These are phyloP conservation scores for Rosa multiflora DNA, from an alignment of 306 rosid species.

Conservation along the genomic window DNA sequence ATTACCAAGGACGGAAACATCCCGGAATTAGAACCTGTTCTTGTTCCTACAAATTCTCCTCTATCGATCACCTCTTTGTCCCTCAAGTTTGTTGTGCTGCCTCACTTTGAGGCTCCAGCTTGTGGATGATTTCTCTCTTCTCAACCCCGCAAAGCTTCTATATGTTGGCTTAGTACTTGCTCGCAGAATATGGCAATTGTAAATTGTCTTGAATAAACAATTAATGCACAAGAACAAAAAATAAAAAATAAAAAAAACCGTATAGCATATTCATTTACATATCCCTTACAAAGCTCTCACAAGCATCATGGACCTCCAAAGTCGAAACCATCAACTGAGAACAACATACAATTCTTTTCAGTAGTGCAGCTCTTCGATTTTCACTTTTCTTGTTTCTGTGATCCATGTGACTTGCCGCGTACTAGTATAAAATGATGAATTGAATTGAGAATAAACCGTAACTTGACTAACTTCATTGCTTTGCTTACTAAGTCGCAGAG, in stretches of 20 bases:
- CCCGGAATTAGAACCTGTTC: constrained; percentile 58
- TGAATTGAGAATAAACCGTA: too few relatives aligned
- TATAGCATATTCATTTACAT: background rate
- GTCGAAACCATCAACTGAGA: too few relatives aligned
- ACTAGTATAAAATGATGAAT: too few relatives aligned
- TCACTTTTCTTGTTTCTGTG: background rate
- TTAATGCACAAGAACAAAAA: background rate
- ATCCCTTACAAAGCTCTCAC: too few relatives aligned
- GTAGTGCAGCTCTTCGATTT: too few relatives aligned
- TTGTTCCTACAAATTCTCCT: constrained; percentile 38
- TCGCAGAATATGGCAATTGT: constrained; percentile 17
- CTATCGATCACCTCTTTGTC: constrained; percentile 40
- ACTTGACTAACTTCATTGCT: background rate
- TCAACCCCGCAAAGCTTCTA: background rate
- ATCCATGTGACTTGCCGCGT: background rate
- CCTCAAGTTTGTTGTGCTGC: constrained; percentile 46
- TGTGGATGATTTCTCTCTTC: constrained; percentile 29
- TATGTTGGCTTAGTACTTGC: background rate
- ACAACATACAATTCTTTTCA: too few relatives aligned
- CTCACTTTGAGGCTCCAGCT: constrained; percentile 58
- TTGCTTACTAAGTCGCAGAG: background rate
- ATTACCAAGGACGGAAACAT: constrained; percentile 61
- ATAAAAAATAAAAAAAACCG: background rate
- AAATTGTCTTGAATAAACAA: constrained; percentile 12
- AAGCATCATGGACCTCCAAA: too few relatives aligned